phyloP scores from a whole-genome alignment of 441 rosid genomes.

The Pelargonium fulgidum region DNA sequence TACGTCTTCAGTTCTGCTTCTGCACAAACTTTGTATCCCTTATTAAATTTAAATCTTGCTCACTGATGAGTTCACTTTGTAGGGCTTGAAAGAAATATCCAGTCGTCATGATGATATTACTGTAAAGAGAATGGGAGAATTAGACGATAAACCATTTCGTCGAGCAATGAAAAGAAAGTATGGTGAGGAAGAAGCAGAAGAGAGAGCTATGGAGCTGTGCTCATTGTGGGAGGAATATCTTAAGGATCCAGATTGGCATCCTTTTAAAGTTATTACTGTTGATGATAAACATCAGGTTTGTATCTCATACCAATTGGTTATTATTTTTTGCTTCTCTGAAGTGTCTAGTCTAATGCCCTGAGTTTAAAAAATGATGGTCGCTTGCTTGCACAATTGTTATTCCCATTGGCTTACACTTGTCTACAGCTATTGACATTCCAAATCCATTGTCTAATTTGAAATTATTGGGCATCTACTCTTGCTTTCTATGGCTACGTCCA shows the following conservation, averaged over 20 bases:
- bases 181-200: conserved; percentile 63
- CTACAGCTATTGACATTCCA: no score
- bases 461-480: no score
- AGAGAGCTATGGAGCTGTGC: conserved; percentile 66
- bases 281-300: conserved; percentile 41
- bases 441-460: no score
- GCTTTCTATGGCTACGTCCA: no score
- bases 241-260: conserved; percentile 95
- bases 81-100: conserved; percentile 46
- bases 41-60: no score
- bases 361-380: no score
- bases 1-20: no score
- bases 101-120: conserved; percentile 40
- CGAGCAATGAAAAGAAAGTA: conserved; percentile 71
- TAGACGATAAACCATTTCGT: conserved; percentile 59
- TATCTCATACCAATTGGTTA: not conserved
- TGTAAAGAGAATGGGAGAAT: conserved; percentile 96
- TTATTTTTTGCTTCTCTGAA: no score
- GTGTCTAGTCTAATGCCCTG: no score
- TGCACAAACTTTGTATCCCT: no score
- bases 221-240: conserved; percentile 90
- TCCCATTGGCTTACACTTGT: no score
- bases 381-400: no score
- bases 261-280: conserved; percentile 50
- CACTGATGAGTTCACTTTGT: conserved; percentile 12